Base-by-base conservation (phyloP, 2,329 filamentous ascomycete genomes). In the Diaporthe sp. region DNA sequence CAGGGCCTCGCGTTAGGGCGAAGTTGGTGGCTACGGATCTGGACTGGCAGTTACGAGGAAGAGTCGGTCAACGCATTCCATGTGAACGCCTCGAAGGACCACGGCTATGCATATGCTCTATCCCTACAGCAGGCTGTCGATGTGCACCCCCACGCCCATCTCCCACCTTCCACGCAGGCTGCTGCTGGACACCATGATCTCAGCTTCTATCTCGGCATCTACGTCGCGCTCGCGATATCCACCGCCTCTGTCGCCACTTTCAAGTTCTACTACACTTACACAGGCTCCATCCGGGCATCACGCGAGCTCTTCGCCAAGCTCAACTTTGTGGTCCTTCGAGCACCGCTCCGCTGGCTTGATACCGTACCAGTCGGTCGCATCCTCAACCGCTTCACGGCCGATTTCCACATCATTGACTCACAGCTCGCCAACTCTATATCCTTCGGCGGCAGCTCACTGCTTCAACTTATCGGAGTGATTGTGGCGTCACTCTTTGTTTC, bases 291-390 rank as follows among this genome's bases (percentile, higher is more conserved):
- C 77, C 88, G 87, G 73, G 93, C 93, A 4, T 95, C 93, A n/a
- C 87, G 90, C 51, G 84, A 84, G 58, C 85, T 96, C 4, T 96
- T 95, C 76, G 87, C 90, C 30, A 88, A 88, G 69, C 88, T 95
- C 76, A 90, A 92, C 56, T 91, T 90, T 77, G 87, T 90, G 0
- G 88, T 96, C 15, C 86, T 96, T 4, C 89, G 92, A 25, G 92
- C 94, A 8, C 94, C 93, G 1, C 85, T 96, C n/a, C 87, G 93
- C 75, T 95, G 93, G 93, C 87, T 96, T 50, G 94, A 96, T 79
- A 96, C 94, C 0, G 92, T 95, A 0, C 94, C 94, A 0, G 86
- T 95, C 1, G 94, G 94, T 2, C 90, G 94, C 59, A 90, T 96
- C 50, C 85, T 96, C 27, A 96, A 96, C 82, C 89, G 94, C 2